These are phyloP conservation scores for Gossypium laxum DNA, from an alignment of 441 rosid species.

Conservation along the genomic window DNA sequence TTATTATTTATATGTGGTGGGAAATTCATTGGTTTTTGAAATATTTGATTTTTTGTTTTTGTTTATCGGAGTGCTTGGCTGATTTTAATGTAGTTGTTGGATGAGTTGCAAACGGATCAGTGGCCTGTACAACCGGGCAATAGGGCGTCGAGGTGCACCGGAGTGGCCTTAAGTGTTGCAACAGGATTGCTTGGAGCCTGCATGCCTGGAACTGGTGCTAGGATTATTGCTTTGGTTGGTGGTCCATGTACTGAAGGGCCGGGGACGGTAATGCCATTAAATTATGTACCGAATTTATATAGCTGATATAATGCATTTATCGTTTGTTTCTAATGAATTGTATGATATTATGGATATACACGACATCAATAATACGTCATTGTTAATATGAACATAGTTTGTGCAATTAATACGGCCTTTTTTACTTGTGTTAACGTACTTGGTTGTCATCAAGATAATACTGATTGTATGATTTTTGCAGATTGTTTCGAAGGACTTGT, in stretches of 20 bases:
- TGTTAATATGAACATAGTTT: neutral
- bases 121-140: constrained; percentile 79
- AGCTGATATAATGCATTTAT: neutral
- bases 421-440: neutral
- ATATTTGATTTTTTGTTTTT: neutral
- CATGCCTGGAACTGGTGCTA: constrained; percentile 86
- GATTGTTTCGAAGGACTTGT: constrained; percentile 89
- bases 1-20: neutral
- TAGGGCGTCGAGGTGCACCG: constrained; percentile 74
- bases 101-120: constrained; percentile 89
- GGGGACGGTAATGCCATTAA: constrained; percentile 60
- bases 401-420: neutral
- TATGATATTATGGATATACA: neutral
- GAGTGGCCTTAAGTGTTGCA: constrained; percentile 90
- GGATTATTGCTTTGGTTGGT: constrained; percentile 83
- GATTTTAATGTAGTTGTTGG: constrained; percentile 51
- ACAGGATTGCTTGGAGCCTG: constrained; percentile 87
- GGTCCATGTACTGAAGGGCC: constrained; percentile 99
- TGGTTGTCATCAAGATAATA: neutral
- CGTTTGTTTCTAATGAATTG: neutral
- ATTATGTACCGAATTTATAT: neutral
- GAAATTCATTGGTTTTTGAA: neutral
- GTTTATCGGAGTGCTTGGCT: neutral
- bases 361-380: neutral
- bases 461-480: constrained; percentile 29